These are phyloP conservation scores for Neurospora sp. DNA, from an alignment of 495 filamentous ascomycete species.

Conservation along the genomic window DNA sequence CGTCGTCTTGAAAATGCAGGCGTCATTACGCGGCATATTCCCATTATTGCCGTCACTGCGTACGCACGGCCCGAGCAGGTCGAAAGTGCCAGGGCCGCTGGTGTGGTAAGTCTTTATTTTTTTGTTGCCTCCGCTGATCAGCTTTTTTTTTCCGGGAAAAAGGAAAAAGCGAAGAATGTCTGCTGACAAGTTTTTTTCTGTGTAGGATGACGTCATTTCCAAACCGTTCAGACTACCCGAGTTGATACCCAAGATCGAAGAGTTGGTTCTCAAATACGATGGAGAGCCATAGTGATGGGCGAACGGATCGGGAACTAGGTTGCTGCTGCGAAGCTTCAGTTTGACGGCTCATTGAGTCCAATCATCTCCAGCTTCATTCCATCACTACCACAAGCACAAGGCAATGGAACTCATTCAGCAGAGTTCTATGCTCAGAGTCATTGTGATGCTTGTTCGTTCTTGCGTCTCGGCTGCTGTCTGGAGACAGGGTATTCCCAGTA, in stretches of 20 bases:
- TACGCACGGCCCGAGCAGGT: slow-evolving; percentile 66
- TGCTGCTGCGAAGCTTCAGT: neutral
- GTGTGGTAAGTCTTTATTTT: slow-evolving; percentile 31
- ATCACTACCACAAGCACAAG: neutral
- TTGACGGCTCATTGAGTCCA: neutral
- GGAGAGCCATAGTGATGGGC: neutral
- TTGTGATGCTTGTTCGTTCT: neutral
- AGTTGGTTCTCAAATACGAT: slow-evolving; percentile 27
- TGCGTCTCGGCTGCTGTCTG: neutral
- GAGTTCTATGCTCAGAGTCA: neutral
- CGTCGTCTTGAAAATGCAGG: slow-evolving; percentile 50
- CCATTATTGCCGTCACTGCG: slow-evolving; percentile 72
- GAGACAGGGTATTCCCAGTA: neutral
- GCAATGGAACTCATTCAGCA: neutral
- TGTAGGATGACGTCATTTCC: slow-evolving; percentile 65
- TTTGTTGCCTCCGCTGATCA: slow-evolving; percentile 19
- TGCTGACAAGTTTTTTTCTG: neutral
- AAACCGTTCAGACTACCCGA: slow-evolving; percentile 72
- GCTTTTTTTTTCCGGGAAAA: slow-evolving; percentile 23
- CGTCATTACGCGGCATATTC: slow-evolving; percentile 47
- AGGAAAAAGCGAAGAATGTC: neutral
- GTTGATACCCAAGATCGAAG: slow-evolving; percentile 58
- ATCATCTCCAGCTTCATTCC: neutral
- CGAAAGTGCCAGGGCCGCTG: slow-evolving; percentile 39
- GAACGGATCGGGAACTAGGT: neutral